These are phyloP conservation scores for Coprinopsis sp. DNA, from an alignment of 768 basidiomycete genomes.

Conservation along the genomic window DNA sequence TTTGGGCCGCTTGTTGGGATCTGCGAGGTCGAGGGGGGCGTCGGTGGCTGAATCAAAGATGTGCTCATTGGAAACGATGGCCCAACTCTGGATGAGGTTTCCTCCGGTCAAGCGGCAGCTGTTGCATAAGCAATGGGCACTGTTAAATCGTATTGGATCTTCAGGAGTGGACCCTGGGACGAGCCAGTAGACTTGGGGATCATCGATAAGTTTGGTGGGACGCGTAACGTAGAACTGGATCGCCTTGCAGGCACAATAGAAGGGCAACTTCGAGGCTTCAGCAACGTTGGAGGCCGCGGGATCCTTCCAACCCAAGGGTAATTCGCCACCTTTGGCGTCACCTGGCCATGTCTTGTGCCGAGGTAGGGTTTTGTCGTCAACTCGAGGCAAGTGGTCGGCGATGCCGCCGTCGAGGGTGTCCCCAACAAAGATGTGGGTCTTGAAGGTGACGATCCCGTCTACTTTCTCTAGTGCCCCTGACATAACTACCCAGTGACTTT, in stretches of 20 bases:
- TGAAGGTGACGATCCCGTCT: conserved; percentile 20
- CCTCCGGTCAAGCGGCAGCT: conserved; percentile 22
- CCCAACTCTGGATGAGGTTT: conserved; percentile 23
- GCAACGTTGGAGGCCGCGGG: not conserved
- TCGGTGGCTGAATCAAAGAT: conserved; percentile 14
- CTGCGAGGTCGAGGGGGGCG: conserved; percentile 11
- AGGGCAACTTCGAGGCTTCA: conserved; percentile 1
- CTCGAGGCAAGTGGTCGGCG: conserved; percentile 20
- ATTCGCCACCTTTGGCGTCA: not conserved
- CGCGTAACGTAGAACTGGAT: conserved; percentile 11
- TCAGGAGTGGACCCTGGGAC: conserved; percentile 12
- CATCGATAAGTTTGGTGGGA: conserved; percentile 10
- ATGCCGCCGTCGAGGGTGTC: conserved; percentile 31
- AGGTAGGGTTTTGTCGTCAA: conserved; percentile 17
- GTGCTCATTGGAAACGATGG: conserved; percentile 18
- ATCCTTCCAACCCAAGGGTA: not conserved
- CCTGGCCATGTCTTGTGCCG: conserved; percentile 14
- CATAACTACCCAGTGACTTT: conserved; percentile 20
- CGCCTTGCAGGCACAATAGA: conserved; percentile 16
- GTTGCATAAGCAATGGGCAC: conserved; percentile 24
- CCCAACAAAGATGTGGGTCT: conserved; percentile 22
- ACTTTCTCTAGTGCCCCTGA: conserved; percentile 22
- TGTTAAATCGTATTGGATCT: conserved; percentile 20
- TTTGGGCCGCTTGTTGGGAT: conserved; percentile 5
- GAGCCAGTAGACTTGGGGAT: conserved; percentile 24